Percentiles rank a stretch among this genome's conserved stretches.
Evolutionary conservation across 2,329 filamentous ascomycete species (phyloP).

Genomic region (Alternaria alternata): DNA sequence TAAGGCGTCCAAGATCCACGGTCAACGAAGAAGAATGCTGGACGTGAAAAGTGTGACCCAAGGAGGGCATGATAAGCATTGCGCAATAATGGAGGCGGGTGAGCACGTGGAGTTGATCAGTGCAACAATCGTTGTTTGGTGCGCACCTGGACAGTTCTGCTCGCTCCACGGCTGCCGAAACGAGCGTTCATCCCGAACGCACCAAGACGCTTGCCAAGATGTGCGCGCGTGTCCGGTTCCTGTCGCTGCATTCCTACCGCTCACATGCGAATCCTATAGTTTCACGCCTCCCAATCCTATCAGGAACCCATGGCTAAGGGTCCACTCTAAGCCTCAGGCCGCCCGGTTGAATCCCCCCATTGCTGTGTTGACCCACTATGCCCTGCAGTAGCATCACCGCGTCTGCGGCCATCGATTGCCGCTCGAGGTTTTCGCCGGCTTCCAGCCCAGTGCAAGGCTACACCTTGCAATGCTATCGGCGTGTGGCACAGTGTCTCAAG

Average conservation of each 20-base stretch:
- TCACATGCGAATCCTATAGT: slow-evolving; percentile 1
- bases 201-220: slow-evolving; percentile 7
- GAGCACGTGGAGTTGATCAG: slow-evolving; percentile 1
- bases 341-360: slow-evolving; percentile 4
- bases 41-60: not conserved
- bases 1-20: not conserved
- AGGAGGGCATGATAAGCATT: not conserved
- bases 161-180: slow-evolving; percentile 6
- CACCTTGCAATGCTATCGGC: not conserved
- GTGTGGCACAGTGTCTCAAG: slow-evolving; percentile 6
- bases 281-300: not conserved
- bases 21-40: not conserved
- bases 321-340: not conserved
- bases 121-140: not conserved
- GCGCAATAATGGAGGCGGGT: not conserved
- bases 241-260: not conserved
- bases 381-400: slow-evolving; percentile 4
- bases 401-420: slow-evolving; percentile 7
- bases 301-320: not conserved
- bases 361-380: slow-evolving; percentile 8
- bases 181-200: not conserved
- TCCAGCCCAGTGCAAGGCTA: slow-evolving; percentile 14
- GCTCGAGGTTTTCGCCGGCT: slow-evolving; percentile 3
- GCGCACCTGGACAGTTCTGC: not conserved
- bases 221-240: not conserved